Percentiles rank a stretch among this genome's conserved stretches.
Evolutionary conservation across 305 asterid genomes (phyloP).

Genomic region (Withania somnifera): DNA sequence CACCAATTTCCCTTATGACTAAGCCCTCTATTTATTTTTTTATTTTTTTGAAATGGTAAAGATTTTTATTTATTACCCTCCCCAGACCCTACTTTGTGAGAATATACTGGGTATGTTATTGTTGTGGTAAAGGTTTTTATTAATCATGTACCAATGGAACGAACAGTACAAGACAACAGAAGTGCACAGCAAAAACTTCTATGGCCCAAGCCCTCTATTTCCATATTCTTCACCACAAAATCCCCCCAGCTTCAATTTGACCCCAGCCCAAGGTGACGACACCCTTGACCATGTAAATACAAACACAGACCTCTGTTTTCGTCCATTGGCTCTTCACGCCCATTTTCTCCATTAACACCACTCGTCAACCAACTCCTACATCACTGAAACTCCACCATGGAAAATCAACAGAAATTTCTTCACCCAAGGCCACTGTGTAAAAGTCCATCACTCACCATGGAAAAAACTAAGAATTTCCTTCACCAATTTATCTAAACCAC

Average conservation of each 20-base stretch:
- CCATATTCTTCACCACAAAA: not conserved
- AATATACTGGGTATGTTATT: too few relatives aligned
- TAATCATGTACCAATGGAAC: too few relatives aligned
- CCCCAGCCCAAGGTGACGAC: not conserved
- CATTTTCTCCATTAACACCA: not conserved
- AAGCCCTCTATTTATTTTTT: not conserved
- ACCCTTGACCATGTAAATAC: not conserved
- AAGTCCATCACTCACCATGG: not conserved
- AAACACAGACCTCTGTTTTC: not conserved
- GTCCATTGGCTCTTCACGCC: not conserved
- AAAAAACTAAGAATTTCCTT: not conserved
- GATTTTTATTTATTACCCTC: too few relatives aligned
- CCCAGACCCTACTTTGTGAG: too few relatives aligned
- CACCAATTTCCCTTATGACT: not conserved
- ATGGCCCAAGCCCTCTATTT: not conserved
- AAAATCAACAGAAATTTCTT: not conserved
- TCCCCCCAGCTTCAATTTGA: not conserved
- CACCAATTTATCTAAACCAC: not conserved
- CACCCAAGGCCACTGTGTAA: not conserved
- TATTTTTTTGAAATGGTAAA: too few relatives aligned
- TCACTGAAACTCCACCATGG: not conserved
- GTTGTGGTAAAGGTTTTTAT: too few relatives aligned
- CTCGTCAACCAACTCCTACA: not conserved
- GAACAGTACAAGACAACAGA: too few relatives aligned
- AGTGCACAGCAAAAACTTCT: too few relatives aligned